These are phyloP conservation scores for Entoloma clypeatum DNA, from an alignment of 1,284 basidiomycete species.

Conservation along the genomic window DNA sequence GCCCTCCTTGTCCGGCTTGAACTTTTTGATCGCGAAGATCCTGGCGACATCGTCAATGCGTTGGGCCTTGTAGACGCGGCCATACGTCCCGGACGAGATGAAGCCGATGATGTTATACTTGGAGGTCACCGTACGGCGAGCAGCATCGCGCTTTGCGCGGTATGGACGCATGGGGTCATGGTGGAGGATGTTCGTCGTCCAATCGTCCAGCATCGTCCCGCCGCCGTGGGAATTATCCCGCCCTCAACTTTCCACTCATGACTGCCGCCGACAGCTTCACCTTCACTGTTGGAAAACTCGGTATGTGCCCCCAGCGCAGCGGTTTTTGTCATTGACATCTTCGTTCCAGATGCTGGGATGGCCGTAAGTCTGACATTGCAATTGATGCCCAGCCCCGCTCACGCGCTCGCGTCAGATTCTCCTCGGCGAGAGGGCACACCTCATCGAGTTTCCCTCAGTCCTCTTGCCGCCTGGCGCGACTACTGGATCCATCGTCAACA, in stretches of 20 bases:
- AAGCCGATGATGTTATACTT: constrained; percentile 95
- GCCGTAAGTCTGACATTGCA: constrained; percentile 47
- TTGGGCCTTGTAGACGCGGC: constrained; percentile 95
- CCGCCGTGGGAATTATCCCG: background rate
- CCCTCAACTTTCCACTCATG: constrained; percentile 12
- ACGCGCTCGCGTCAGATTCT: constrained; percentile 63
- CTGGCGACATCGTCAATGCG: constrained; percentile 66
- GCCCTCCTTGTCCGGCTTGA: constrained; percentile 99
- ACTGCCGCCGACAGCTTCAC: constrained; percentile 40
- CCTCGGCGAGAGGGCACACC: constrained; percentile 86
- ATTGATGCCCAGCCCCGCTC: constrained; percentile 10
- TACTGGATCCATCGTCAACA: constrained; percentile 95
- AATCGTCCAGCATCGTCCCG: constrained; percentile 33
- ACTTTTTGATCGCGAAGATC: constrained; percentile 97
- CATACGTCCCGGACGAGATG: constrained; percentile 97
- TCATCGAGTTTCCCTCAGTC: constrained; percentile 94
- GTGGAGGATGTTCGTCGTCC: constrained; percentile 38
- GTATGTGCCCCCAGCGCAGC: constrained; percentile 24
- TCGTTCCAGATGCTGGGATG: constrained; percentile 71
- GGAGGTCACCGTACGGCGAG: constrained; percentile 63
- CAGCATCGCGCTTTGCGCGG: constrained; percentile 70
- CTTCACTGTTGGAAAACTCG: constrained; percentile 50
- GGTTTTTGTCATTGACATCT: background rate
- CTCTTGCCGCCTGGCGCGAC: constrained; percentile 86
- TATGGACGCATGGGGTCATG: constrained; percentile 83